A percentile compares a stretch with the other conserved stretches of the same genome.
Evolutionary conservation across 1,284 basidiomycete species (phyloP).

Genomic region (Boletus mariae): DNA sequence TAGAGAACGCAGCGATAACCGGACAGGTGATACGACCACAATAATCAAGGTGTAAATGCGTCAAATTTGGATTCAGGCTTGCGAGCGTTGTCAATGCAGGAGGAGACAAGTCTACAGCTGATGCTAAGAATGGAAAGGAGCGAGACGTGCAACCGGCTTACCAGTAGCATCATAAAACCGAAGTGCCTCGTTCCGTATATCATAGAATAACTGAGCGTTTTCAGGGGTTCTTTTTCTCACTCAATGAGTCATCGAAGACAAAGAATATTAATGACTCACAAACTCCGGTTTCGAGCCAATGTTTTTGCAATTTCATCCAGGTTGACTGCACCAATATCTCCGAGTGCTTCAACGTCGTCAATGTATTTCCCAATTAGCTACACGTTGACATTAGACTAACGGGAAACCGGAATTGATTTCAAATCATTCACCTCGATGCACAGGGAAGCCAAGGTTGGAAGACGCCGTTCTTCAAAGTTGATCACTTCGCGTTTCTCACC

Average conservation of each 20-base stretch:
- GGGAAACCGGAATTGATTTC: neutral
- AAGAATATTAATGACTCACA: slow-evolving; percentile 51
- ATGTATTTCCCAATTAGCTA: slow-evolving; percentile 86
- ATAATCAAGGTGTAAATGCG: slow-evolving; percentile 73
- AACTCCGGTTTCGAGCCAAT: slow-evolving; percentile 79
- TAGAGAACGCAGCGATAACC: slow-evolving; percentile 64
- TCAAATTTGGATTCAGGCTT: slow-evolving; percentile 78
- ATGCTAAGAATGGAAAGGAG: slow-evolving; percentile 8
- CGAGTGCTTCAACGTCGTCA: slow-evolving; percentile 86
- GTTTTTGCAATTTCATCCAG: slow-evolving; percentile 82
- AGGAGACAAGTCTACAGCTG: slow-evolving; percentile 58
- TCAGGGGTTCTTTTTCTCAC: slow-evolving; percentile 54
- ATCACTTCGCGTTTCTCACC: slow-evolving; percentile 62
- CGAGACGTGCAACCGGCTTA: slow-evolving; percentile 32
- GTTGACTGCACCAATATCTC: slow-evolving; percentile 80
- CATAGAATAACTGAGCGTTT: slow-evolving; percentile 84
- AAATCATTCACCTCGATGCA: slow-evolving; percentile 66
- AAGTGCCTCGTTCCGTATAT: slow-evolving; percentile 63
- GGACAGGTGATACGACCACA: slow-evolving; percentile 83
- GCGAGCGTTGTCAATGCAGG: slow-evolving; percentile 67
- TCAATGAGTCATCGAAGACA: slow-evolving; percentile 1
- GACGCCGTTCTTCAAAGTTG: slow-evolving; percentile 66
- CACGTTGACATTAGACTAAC: neutral
- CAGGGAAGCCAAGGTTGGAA: slow-evolving; percentile 68
- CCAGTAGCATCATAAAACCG: slow-evolving; percentile 90